Evolutionary conservation across 805 yeast species (phyloP).

Genomic region (Teunomyces cretensis): DNA sequence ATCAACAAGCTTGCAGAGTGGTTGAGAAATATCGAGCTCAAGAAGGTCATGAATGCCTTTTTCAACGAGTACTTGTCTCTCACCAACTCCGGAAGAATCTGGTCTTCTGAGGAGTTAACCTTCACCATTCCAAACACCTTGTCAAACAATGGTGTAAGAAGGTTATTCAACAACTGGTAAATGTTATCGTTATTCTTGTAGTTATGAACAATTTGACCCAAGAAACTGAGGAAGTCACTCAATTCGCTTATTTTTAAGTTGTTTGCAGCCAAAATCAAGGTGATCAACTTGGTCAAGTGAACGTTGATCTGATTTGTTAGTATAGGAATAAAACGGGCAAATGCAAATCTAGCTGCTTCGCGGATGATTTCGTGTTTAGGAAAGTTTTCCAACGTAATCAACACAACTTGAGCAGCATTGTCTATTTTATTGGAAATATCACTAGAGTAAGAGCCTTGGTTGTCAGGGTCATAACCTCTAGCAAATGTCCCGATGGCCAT

Average conservation of each 20-base stretch:
- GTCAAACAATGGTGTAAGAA: constrained; percentile 70
- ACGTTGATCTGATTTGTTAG: constrained; percentile 47
- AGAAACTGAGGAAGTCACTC: constrained; percentile 76
- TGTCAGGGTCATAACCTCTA: constrained; percentile 71
- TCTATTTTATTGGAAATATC: constrained; percentile 47
- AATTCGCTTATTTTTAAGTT: constrained; percentile 64
- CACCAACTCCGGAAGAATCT: constrained; percentile 55
- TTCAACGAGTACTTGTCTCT: constrained; percentile 68
- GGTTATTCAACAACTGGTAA: constrained; percentile 69
- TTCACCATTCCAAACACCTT: constrained; percentile 57
- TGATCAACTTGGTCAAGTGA: constrained; percentile 67
- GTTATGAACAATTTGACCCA: constrained; percentile 84
- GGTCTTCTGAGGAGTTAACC: constrained; percentile 28
- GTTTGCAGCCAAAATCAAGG: constrained; percentile 53
- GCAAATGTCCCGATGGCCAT: constrained; percentile 90
- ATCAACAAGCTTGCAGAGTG: constrained; percentile 76
- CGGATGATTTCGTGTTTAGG: constrained; percentile 66
- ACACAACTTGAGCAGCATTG: constrained; percentile 75
- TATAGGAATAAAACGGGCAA: constrained; percentile 82
- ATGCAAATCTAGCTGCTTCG: constrained; percentile 82
- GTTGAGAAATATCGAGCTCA: constrained; percentile 72
- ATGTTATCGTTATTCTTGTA: constrained; percentile 66
- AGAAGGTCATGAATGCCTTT: constrained; percentile 65
- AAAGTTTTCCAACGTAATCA: constrained; percentile 79
- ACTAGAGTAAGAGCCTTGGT: constrained; percentile 31